Conservation (phyloP, 1,284 basidiomycete genomes). For the Sporisorium scitamineum region DNA sequence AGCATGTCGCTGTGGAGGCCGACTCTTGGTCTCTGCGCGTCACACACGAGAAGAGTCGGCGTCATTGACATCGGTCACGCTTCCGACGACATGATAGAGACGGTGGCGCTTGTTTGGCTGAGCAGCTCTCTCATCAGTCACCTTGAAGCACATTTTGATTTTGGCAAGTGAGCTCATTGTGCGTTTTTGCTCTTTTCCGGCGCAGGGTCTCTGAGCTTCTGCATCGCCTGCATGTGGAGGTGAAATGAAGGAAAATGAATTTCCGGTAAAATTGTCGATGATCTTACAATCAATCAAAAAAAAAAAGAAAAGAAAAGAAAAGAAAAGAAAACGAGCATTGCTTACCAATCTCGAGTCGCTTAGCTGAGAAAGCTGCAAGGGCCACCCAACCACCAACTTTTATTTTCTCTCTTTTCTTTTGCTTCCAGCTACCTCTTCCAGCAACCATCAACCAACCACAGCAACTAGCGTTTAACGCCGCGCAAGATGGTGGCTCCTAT, state of each 20-base stretch:
- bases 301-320: no score
- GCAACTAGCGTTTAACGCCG: neutral
- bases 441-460: neutral
- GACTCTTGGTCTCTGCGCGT: conserved; percentile 15
- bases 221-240: conserved; percentile 33
- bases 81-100: neutral
- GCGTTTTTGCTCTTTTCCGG: conserved; percentile 16
- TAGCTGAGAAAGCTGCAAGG: conserved; percentile 33
- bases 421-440: neutral
- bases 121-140: neutral
- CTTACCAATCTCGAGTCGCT: conserved; percentile 37
- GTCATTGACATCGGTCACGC: conserved; percentile 10
- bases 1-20: neutral
- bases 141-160: neutral
- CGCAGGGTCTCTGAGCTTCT: conserved; percentile 36
- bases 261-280: neutral
- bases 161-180: conserved; percentile 31
- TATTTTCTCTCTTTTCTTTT: neutral
- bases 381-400: conserved; percentile 13
- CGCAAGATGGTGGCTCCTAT: conserved; percentile 23
- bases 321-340: neutral
- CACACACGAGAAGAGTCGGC: conserved; percentile 8
- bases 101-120: neutral
- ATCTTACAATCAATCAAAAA: conserved; percentile 8
- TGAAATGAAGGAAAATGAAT: neutral